Base-by-base conservation (phyloP, 2,329 filamentous ascomycete species). In the Fusarium sp. region DNA sequence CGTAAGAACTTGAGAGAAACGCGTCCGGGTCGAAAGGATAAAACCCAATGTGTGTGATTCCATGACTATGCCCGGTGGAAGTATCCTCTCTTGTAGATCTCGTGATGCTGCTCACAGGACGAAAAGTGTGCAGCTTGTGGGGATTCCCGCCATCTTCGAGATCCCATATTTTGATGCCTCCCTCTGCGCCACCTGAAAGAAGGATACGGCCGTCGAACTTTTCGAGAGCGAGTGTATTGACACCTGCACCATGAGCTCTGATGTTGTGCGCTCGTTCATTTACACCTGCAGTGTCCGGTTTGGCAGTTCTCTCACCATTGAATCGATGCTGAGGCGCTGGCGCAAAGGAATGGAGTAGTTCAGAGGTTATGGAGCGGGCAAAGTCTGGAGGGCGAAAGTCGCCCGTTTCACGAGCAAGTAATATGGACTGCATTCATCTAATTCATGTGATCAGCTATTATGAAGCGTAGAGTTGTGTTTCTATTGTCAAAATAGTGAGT, bases 151-250 rank as follows among this genome's bases (percentile, higher is more conserved):
- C 81, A 48, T 85, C 81, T 73, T 97, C 91, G 9, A 97, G 85
- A 78, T 97, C 90, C 94, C 94, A 97, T 43, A 97, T 80, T 69
- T 90, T 91, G 74, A 97, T 88, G 1, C 91, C 91, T 11, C 91
- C 92, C 75, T 97, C 93, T 6, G 92, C 90, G 29, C 94, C 94
- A 6, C 93, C 95, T 1, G 94, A 97, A 3, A 97, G 79, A 65
- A 97, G 84, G 69, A 92, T 91, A 72, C 76, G 75, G 5, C 92
- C 93, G 66, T 96, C 92, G 74, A 96, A 93, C 48, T 89, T 88
- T 74, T 97, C 94, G 37, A 97, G 85, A 0, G 91, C 89, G 39
- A 97, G 81, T 37, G 90, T 88, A 74, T 91, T 96, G 36, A 94
- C 91, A 15, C 94, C 94, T 6, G 92, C 87, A 53, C 87, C 85